Percentiles rank a stretch among this genome's conserved stretches.
Conservation (phyloP, 805 yeast genomes). For the Candida coquimbonensis region DNA sequence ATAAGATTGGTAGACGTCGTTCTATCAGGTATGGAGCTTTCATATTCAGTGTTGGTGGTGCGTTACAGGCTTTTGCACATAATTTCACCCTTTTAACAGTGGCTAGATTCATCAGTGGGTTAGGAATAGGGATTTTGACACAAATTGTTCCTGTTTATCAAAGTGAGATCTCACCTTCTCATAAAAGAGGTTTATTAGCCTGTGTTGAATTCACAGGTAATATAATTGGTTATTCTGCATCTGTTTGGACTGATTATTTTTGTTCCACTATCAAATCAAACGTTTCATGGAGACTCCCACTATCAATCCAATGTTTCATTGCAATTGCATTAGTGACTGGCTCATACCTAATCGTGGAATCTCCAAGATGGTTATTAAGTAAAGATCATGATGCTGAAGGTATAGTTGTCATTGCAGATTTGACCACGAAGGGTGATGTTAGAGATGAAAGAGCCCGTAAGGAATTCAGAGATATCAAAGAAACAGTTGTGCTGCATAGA, state of each 20-base stretch:
- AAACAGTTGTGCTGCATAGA: conserved; percentile 65
- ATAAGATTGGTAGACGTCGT: conserved; percentile 68
- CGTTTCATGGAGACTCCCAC: conserved; percentile 72
- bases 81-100: conserved; percentile 51
- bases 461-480: conserved; percentile 79
- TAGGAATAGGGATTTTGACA: conserved; percentile 82
- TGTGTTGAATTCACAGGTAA: conserved; percentile 88
- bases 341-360: conserved; percentile 72
- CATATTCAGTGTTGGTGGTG: conserved; percentile 73
- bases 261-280: conserved; percentile 59
- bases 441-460: conserved; percentile 59
- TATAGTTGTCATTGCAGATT: conserved; percentile 73
- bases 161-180: conserved; percentile 82
- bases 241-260: conserved; percentile 83
- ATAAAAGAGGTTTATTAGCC: conserved; percentile 77
- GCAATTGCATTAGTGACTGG: conserved; percentile 67
- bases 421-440: conserved; percentile 72
- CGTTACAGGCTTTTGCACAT: conserved; percentile 56
- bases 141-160: conserved; percentile 86
- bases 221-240: conserved; percentile 69
- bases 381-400: conserved; percentile 80
- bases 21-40: conserved; percentile 78
- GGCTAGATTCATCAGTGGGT: conserved; percentile 73
- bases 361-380: conserved; percentile 86
- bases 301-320: conserved; percentile 67